Percentiles rank a stretch among this genome's conserved stretches.
phyloP scores from a whole-genome alignment of 176 grass and related monocot species.

The Oryza rufipogon region DNA sequence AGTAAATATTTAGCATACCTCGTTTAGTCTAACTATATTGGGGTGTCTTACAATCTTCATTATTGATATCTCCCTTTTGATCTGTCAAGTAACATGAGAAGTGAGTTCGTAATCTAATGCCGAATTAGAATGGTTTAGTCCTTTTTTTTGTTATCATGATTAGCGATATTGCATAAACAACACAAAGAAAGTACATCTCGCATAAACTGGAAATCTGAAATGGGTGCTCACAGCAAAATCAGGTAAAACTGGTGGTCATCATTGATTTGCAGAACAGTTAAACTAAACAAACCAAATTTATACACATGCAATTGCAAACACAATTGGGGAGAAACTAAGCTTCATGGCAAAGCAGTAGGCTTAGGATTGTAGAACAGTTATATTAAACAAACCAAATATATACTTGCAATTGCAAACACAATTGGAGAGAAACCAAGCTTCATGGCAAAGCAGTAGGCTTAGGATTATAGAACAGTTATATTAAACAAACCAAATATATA shows the following conservation, averaged over 20 bases:
- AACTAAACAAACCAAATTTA: neutral
- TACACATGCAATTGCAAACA: neutral
- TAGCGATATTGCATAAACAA: neutral
- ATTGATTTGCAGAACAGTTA: neutral
- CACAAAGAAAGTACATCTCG: neutral
- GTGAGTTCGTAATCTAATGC: neutral
- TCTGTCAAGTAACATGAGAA: slow-evolving; percentile 47
- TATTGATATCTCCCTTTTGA: slow-evolving; percentile 98
- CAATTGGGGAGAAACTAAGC: neutral
- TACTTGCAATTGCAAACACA: neutral
- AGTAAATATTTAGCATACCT: slow-evolving; percentile 47
- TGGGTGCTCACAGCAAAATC: neutral
- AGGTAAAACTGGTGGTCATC: neutral
- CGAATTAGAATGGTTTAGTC: neutral
- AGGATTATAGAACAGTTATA: neutral
- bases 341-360: neutral
- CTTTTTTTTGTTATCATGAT: neutral
- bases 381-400: neutral
- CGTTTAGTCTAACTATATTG: slow-evolving; percentile 80
- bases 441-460: no score
- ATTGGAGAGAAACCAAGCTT: neutral
- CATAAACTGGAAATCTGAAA: slow-evolving; percentile 1
- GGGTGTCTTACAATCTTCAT: slow-evolving; percentile 99
- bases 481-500: neutral
- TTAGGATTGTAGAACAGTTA: neutral